Evolutionary conservation across 1,284 basidiomycete species (phyloP).

Genomic region (Apiotrichum mycotoxinovorans): DNA sequence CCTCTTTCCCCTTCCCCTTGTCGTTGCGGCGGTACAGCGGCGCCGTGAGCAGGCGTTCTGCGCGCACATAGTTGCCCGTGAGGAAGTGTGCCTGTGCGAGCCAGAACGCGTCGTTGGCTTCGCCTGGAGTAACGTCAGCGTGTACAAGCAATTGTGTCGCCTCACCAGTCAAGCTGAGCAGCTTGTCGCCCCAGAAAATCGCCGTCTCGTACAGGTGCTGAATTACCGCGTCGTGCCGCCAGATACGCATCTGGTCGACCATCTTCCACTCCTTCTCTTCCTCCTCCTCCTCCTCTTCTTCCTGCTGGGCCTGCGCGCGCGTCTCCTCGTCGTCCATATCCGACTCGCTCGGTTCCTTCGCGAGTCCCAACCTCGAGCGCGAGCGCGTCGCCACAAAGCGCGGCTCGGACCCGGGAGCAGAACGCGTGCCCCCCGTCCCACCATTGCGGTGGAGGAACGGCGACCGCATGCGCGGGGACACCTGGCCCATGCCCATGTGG

Average conservation of each 20-base stretch:
- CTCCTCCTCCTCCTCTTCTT: conserved; percentile 54
- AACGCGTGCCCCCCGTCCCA: neutral
- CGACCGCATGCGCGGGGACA: conserved; percentile 19
- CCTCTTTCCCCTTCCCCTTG: conserved; percentile 21
- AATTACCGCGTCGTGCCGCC: conserved; percentile 96
- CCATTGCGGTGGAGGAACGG: neutral
- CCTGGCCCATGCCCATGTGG: conserved; percentile 19
- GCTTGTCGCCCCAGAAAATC: conserved; percentile 97
- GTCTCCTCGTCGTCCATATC: conserved; percentile 55
- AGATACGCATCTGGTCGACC: conserved; percentile 90
- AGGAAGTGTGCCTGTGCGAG: conserved; percentile 95
- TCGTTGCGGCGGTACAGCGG: conserved; percentile 51
- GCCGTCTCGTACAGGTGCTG: conserved; percentile 98
- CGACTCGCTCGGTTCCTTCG: conserved; percentile 4
- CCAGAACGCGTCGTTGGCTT: conserved; percentile 97
- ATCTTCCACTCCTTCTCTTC: conserved; percentile 67
- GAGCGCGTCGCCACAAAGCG: neutral
- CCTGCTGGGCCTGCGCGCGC: conserved; percentile 56
- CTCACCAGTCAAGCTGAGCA: conserved; percentile 85
- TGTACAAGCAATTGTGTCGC: neutral
- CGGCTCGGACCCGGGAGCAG: neutral
- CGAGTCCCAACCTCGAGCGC: conserved; percentile 11
- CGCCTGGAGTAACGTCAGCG: conserved; percentile 55
- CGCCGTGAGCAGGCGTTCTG: conserved; percentile 82
- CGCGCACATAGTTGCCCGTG: conserved; percentile 89